Conservation (phyloP, 345 rosid species). For the Sapria himalayana region DNA sequence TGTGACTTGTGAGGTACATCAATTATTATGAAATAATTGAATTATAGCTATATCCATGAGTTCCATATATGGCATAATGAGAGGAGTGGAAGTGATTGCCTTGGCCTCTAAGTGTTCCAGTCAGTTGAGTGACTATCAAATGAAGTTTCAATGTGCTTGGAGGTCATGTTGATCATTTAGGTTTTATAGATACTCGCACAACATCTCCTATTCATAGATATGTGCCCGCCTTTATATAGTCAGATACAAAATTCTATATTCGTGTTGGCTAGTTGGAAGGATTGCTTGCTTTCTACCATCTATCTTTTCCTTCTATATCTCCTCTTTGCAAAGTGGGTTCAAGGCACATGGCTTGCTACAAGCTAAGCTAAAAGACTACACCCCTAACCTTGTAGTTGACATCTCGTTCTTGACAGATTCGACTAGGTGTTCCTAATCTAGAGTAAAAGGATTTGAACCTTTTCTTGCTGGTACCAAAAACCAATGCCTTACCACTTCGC, state of each 20-base stretch:
- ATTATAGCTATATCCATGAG: constrained; percentile 3
- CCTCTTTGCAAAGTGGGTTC: too few species aligned
- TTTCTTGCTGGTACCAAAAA: constrained; percentile 3
- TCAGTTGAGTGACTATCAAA: constrained; percentile 2
- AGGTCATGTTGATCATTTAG: constrained; percentile 11
- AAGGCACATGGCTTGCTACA: too few species aligned
- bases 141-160: constrained; percentile 6
- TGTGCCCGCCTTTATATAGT: background rate
- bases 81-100: constrained; percentile 5
- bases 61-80: background rate
- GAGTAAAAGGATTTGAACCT: constrained; percentile 8
- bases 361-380: too few species aligned
- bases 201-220: constrained; percentile 7
- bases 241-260: constrained; percentile 3
- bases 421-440: constrained; percentile 1
- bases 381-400: too few species aligned
- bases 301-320: too few species aligned
- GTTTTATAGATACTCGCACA: constrained; percentile 7
- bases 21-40: constrained; percentile 8
- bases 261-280: too few species aligned
- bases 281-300: too few species aligned
- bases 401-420: constrained; percentile 5
- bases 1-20: constrained; percentile 3
- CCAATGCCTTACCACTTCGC: constrained; percentile 1
- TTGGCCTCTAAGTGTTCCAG: background rate